Conservation (phyloP, 140 eudicot species). For the Cichorium intybus region DNA sequence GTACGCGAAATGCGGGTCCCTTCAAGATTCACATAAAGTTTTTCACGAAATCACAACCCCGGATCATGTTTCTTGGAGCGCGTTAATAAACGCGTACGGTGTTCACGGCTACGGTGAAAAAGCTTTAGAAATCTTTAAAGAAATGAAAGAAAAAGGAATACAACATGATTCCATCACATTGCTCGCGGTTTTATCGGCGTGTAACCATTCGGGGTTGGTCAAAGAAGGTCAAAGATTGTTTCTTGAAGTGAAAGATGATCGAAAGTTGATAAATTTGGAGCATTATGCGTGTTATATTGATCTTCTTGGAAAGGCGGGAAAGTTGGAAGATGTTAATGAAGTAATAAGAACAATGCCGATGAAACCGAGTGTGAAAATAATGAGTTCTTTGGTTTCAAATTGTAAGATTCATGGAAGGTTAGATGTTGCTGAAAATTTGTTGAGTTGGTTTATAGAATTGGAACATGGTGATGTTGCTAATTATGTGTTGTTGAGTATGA, state of each 20-base stretch:
- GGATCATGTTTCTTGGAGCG: constrained; percentile 63
- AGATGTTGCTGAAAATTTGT: constrained; percentile 51
- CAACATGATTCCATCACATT: constrained; percentile 44
- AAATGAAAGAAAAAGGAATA: constrained; percentile 48
- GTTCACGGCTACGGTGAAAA: constrained; percentile 48
- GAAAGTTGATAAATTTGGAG: constrained; percentile 32
- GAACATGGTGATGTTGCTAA: constrained; percentile 64
- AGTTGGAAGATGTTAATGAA: constrained; percentile 57
- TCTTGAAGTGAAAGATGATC: constrained; percentile 21
- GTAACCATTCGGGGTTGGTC: constrained; percentile 62
- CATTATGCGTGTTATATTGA: constrained; percentile 71
- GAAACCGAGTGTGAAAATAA: constrained; percentile 43
- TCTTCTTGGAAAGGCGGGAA: constrained; percentile 75
- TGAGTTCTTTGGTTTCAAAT: constrained; percentile 62
- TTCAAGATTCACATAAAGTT: constrained; percentile 37
- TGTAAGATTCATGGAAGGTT: constrained; percentile 65
- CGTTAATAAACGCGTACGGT: constrained; percentile 55
- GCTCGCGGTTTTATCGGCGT: constrained; percentile 57
- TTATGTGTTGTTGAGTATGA: constrained; percentile 52
- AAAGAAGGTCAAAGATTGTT: constrained; percentile 49
- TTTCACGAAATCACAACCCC: constrained; percentile 38
- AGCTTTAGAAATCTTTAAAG: constrained; percentile 44
- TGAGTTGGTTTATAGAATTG: constrained; percentile 38
- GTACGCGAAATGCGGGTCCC: constrained; percentile 72
- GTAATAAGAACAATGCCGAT: constrained; percentile 54